Evolutionary conservation across 768 basidiomycete species (phyloP), one percentile per base, ranked within the genome.

Genomic region (Rhizopogon rudus): DNA sequence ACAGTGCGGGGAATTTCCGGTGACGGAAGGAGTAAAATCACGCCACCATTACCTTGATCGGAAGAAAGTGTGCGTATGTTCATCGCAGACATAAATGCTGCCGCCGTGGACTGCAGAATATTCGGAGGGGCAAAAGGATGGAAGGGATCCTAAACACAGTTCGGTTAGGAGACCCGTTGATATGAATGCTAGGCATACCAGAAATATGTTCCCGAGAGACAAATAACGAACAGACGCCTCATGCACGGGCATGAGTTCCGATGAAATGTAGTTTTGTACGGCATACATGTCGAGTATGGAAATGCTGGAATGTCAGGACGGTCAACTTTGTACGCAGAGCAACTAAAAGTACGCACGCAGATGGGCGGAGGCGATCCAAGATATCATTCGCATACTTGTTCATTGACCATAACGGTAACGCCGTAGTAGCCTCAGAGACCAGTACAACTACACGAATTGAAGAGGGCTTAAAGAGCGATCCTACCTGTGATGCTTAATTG

Each of bases 141-240:
- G 0, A 73, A 68, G 3, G 64, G 57, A 54, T 67, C 65, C 78
- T 81, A 29, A 25, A 20, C 31, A 25, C 22, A 22, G 1, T 9
- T 13, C 3, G 5, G 22, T 66, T 52, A 63, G 45, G 14, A 37
- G 12, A 3, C 44, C 20, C 2, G 7, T 46, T 25, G 20, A 20
- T n/a, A 46, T 45, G 17, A 6, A 53, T 41, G 33, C 10, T 41
- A 22, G 25, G 10, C n/a, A 33, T 37, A 65, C 58, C 25, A 51
- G 50, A 31, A 52, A 35, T 16, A 44, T 53, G 8, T 51, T 28
- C 20, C 57, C 54, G 3, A 72, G 71, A 5, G 75, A 68, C 20
- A 86, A 76, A 63, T 80, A 84, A 28, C 83, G 78, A 20, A 84
- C 57, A 3, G 84, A 82, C 5, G 82, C 75, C 51, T 74, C 73